Evolutionary conservation across 1,284 basidiomycete genomes (phyloP).

Genomic region (Cryptococcus sp.): DNA sequence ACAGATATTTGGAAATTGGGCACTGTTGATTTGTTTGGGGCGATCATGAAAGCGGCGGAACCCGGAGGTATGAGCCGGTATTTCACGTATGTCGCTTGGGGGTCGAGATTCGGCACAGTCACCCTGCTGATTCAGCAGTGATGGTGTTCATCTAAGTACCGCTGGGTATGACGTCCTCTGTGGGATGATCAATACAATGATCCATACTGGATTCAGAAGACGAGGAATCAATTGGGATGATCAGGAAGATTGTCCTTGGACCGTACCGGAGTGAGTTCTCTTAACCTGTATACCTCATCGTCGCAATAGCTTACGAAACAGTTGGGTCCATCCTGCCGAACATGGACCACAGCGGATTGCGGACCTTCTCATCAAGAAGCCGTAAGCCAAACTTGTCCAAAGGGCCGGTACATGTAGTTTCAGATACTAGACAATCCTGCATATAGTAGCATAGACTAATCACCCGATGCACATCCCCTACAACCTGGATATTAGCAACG

Average conservation of each 20-base stretch:
- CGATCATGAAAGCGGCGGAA: conserved; percentile 54
- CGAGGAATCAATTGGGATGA: conserved; percentile 36
- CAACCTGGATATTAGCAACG: conserved; percentile 7
- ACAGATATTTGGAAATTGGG: conserved; percentile 51
- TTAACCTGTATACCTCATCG: background rate
- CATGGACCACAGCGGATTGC: background rate
- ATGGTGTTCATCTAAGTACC: conserved; percentile 72
- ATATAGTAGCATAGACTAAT: background rate
- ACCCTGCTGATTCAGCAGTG: conserved; percentile 37
- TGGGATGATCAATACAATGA: conserved; percentile 58
- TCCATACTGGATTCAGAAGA: conserved; percentile 53
- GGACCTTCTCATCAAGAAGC: background rate
- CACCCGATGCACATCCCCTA: conserved; percentile 5
- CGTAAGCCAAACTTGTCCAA: background rate
- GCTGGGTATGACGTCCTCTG: conserved; percentile 70
- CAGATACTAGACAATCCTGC: background rate
- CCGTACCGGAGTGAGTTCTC: conserved; percentile 21
- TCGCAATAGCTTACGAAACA: background rate
- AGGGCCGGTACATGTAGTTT: background rate
- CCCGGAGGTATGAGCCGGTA: conserved; percentile 63
- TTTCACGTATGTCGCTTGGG: conserved; percentile 26
- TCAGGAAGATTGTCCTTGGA: conserved; percentile 20
- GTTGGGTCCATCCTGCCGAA: background rate
- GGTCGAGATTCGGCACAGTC: conserved; percentile 60
- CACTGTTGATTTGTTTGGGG: conserved; percentile 65